Evolutionary conservation across 768 basidiomycete genomes (phyloP).

Genomic region (Dacryopinax primogenitus): DNA sequence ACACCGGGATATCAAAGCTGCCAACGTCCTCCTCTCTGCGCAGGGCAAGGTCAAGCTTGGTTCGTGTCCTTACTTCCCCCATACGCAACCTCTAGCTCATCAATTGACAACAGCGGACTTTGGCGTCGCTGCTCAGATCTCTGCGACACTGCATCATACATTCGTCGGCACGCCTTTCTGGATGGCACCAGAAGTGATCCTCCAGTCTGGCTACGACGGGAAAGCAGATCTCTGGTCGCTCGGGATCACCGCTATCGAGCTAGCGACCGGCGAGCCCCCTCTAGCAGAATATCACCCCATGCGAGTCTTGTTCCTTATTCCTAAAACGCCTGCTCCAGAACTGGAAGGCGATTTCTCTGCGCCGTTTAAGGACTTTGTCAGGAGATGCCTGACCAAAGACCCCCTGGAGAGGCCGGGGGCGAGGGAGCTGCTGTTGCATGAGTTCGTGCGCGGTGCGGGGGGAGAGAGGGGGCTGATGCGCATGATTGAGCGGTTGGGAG

Average conservation of each 20-base stretch:
- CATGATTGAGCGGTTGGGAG: slow-evolving; percentile 53
- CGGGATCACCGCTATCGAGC: slow-evolving; percentile 95
- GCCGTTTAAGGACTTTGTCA: slow-evolving; percentile 87
- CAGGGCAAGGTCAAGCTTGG: slow-evolving; percentile 84
- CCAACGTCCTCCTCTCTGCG: slow-evolving; percentile 83
- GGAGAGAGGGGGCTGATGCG: slow-evolving; percentile 76
- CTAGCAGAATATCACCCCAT: slow-evolving; percentile 96
- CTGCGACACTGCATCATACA: slow-evolving; percentile 78
- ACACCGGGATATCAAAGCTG: slow-evolving; percentile 97
- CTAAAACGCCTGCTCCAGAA: slow-evolving; percentile 85
- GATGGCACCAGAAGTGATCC: slow-evolving; percentile 99
- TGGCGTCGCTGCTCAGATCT: slow-evolving; percentile 94
- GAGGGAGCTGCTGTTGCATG: slow-evolving; percentile 83
- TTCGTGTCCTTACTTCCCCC: slow-evolving; percentile 15
- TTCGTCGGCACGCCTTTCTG: slow-evolving; percentile 96
- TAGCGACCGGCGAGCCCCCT: slow-evolving; percentile 96
- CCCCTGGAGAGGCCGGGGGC: slow-evolving; percentile 80
- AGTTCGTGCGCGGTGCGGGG: slow-evolving; percentile 74
- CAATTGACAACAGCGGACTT: slow-evolving; percentile 55
- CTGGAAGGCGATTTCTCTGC: slow-evolving; percentile 75
- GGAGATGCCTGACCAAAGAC: slow-evolving; percentile 85
- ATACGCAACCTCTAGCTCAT: background rate
- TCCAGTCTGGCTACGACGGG: slow-evolving; percentile 88
- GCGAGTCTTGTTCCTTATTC: slow-evolving; percentile 95
- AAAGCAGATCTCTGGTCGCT: slow-evolving; percentile 98